These are phyloP conservation scores for Aspergillus alliaceus DNA, from an alignment of 2,329 filamentous ascomycete genomes.

Conservation along the genomic window DNA sequence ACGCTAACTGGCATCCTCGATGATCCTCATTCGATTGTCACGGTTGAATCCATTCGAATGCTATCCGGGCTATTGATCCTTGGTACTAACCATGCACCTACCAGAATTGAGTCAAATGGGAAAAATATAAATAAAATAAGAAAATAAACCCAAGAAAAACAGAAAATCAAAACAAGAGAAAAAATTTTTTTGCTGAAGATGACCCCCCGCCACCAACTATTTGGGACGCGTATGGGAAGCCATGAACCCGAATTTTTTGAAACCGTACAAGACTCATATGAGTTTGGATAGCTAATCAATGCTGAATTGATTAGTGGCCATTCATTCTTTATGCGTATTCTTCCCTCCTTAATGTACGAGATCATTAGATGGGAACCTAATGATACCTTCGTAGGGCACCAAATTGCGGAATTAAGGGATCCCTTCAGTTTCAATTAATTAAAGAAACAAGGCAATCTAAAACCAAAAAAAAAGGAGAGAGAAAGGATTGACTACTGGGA, in stretches of 20 bases:
- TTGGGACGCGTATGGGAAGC: conserved; percentile 16
- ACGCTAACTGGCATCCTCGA: conserved; percentile 9
- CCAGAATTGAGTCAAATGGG: conserved; percentile 5
- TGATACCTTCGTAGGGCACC: not conserved
- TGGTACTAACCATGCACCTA: conserved; percentile 6
- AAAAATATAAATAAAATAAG: conserved; percentile 5
- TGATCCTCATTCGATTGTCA: not conserved
- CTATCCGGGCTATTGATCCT: conserved; percentile 12
- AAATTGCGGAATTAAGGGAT: not conserved
- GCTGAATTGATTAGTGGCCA: not conserved
- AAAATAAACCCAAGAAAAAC: not conserved
- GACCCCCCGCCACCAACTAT: conserved; percentile 11
- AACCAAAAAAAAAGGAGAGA: not conserved
- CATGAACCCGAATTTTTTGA: conserved; percentile 11
- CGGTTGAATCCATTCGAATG: conserved; percentile 4
- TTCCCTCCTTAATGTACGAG: not conserved
- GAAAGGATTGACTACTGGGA: not conserved
- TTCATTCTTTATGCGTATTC: not conserved
- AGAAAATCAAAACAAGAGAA: not conserved
- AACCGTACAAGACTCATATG: no score
- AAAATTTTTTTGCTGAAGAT: not conserved
- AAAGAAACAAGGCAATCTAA: not conserved
- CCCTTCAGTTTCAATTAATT: not conserved
- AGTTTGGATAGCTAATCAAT: no score
- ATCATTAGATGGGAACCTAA: not conserved